Evolutionary conservation across 2,329 filamentous ascomycete species (phyloP).

Genomic region (Onygenales sp.): DNA sequence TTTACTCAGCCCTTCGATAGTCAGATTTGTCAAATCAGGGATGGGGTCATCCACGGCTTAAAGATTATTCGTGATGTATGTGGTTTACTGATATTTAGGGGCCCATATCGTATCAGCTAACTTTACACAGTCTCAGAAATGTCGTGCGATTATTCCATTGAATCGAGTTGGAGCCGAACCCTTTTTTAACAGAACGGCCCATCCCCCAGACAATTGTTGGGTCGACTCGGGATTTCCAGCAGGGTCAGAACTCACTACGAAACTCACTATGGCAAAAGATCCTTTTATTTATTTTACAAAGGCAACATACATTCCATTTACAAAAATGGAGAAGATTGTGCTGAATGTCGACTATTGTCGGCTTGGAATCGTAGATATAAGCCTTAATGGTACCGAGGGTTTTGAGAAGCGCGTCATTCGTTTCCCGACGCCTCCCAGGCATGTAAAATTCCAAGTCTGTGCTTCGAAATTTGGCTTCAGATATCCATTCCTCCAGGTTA

Average conservation of each 20-base stretch:
- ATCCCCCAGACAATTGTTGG: constrained; percentile 9
- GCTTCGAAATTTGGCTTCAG: constrained; percentile 2
- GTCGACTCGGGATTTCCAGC: constrained; percentile 7
- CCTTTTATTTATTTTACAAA: constrained; percentile 8
- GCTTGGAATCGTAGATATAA: constrained; percentile 2
- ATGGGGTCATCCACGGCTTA: background rate
- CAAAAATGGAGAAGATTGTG: constrained; percentile 6
- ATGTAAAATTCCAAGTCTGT: constrained; percentile 4
- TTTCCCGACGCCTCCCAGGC: constrained; percentile 2
- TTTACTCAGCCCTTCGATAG: constrained; percentile 2
- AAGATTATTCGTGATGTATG: constrained; percentile 8
- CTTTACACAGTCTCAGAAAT: constrained; percentile 7
- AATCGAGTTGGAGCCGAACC: constrained; percentile 9
- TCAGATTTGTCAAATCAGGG: constrained; percentile 3
- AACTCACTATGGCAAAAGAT: background rate
- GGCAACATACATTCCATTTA: constrained; percentile 9
- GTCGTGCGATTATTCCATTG: constrained; percentile 9
- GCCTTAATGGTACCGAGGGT: background rate
- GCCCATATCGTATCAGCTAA: too few relatives aligned
- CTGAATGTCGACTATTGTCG: constrained; percentile 1
- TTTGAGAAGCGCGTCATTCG: background rate
- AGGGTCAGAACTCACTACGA: constrained; percentile 6
- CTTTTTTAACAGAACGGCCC: constrained; percentile 4
- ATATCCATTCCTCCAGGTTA: constrained; percentile 6
- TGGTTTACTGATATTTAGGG: background rate